Conservation (phyloP, 108 stramenopile species). For the Epithemia pelagica region DNA sequence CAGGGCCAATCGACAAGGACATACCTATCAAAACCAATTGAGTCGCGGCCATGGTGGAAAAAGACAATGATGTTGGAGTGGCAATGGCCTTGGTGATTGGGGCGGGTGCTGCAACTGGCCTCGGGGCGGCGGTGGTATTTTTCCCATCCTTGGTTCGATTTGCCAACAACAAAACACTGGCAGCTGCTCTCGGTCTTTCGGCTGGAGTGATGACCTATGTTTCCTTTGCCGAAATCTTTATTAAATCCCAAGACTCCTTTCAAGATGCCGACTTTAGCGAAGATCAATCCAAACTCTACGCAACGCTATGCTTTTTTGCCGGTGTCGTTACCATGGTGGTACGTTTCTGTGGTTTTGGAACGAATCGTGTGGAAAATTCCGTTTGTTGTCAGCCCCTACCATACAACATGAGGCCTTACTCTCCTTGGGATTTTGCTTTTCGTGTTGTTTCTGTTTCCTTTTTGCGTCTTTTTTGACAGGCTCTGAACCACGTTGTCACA, state of each 20-base stretch:
- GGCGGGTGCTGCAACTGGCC: constrained; percentile 37
- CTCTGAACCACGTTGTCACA: constrained; percentile 5
- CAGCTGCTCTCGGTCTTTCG: constrained; percentile 64
- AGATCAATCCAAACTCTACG: constrained; percentile 35
- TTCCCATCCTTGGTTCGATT: constrained; percentile 53
- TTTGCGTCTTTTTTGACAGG: neutral
- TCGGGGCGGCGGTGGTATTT: constrained; percentile 78
- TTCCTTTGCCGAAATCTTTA: constrained; percentile 78
- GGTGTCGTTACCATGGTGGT: constrained; percentile 57
- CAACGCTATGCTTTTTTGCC: constrained; percentile 52
- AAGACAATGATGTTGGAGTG: constrained; percentile 30
- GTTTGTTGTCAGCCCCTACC: neutral
- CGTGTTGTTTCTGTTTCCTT: neutral
- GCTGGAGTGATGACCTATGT: constrained; percentile 93
- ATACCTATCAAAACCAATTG: too few relatives aligned
- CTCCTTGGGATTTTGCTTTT: neutral
- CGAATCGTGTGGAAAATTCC: neutral
- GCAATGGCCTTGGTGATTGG: constrained; percentile 44
- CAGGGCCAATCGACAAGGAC: too few relatives aligned
- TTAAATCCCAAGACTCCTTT: constrained; percentile 44
- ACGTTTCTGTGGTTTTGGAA: constrained; percentile 8
- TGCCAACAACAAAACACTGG: constrained; percentile 50
- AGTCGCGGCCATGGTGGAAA: neutral
- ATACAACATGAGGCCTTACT: neutral
- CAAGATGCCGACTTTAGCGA: constrained; percentile 25